Evolutionary conservation across 1,139 yeast genomes (phyloP).

Genomic region (Pichia kudriavzevii): DNA sequence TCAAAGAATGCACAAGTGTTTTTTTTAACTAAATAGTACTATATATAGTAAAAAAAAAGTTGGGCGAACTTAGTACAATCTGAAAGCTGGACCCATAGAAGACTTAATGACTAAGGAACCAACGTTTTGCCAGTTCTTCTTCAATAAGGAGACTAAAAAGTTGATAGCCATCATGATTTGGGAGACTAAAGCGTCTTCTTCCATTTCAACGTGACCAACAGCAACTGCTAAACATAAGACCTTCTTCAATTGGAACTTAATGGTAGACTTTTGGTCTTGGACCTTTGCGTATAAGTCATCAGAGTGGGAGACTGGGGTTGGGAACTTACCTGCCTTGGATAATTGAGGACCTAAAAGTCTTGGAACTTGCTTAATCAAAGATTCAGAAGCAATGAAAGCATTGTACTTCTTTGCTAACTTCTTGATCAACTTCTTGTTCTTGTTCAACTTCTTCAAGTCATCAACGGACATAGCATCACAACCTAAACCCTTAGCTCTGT

Average conservation of each 20-base stretch:
- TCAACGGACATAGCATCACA: constrained; percentile 99
- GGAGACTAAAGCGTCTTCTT: constrained; percentile 91
- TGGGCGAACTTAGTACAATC: constrained; percentile 67
- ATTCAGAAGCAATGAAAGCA: constrained; percentile 99
- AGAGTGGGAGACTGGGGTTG: constrained; percentile 99
- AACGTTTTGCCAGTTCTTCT: constrained; percentile 99
- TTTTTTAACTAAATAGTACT: too few relatives aligned
- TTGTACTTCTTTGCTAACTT: constrained; percentile 99
- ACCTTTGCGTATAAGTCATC: constrained; percentile 97
- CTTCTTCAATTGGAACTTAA: constrained; percentile 99
- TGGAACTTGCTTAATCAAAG: constrained; percentile 99
- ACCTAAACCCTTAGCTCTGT: constrained; percentile 99
- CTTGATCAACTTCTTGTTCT: constrained; percentile 99
- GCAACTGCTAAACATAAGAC: constrained; percentile 92
- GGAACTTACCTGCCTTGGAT: constrained; percentile 99
- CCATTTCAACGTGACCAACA: constrained; percentile 99
- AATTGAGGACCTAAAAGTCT: constrained; percentile 99
- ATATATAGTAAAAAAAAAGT: constrained; percentile 1
- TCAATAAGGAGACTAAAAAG: constrained; percentile 98
- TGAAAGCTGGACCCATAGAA: constrained; percentile 99
- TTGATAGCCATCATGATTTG: constrained; percentile 98
- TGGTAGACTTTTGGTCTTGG: constrained; percentile 96
- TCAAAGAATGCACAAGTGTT: too few relatives aligned
- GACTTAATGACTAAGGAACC: constrained; percentile 99
- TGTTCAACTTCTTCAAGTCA: constrained; percentile 99